Evolutionary conservation across 2,329 filamentous ascomycete genomes (phyloP).

Genomic region (Exophiala alcalophila): DNA sequence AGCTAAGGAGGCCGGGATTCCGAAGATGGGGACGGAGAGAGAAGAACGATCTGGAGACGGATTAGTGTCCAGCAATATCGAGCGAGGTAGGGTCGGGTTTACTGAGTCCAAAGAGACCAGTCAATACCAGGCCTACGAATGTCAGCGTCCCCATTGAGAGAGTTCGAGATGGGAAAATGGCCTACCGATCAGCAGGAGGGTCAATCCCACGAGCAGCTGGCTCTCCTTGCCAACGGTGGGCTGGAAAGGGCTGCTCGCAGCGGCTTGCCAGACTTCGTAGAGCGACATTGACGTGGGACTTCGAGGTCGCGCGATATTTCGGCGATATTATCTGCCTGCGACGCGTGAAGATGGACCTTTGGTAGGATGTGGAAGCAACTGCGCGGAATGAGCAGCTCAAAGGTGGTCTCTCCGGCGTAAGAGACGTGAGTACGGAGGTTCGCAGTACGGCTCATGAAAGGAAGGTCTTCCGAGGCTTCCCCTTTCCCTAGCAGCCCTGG

Average conservation of each 20-base stretch:
- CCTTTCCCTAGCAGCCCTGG: too few relatives aligned
- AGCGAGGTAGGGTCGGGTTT: conserved; percentile 38
- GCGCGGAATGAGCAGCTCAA: too few relatives aligned
- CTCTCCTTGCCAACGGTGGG: conserved; percentile 75
- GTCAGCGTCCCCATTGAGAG: conserved; percentile 27
- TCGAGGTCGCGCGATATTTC: too few relatives aligned
- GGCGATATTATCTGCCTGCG: too few relatives aligned
- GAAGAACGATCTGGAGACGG: conserved; percentile 69
- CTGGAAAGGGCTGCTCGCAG: conserved; percentile 78
- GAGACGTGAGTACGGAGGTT: too few relatives aligned
- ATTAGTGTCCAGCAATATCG: conserved; percentile 12
- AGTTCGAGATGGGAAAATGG: conserved; percentile 1
- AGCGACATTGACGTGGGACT: conserved; percentile 59
- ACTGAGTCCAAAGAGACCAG: conserved; percentile 84
- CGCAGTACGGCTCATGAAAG: too few relatives aligned
- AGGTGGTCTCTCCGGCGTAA: too few relatives aligned
- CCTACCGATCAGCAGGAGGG: conserved; percentile 66
- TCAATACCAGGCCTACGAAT: conserved; percentile 67
- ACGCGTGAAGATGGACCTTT: too few relatives aligned
- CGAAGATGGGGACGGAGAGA: conserved; percentile 71
- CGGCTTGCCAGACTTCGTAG: conserved; percentile 89
- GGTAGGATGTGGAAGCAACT: too few relatives aligned
- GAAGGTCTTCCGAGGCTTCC: background rate
- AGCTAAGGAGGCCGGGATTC: conserved; percentile 80
- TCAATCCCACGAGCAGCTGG: conserved; percentile 79